phyloP scores from a whole-genome alignment of 1,284 basidiomycete species.

The Boletellus deceptivus region DNA sequence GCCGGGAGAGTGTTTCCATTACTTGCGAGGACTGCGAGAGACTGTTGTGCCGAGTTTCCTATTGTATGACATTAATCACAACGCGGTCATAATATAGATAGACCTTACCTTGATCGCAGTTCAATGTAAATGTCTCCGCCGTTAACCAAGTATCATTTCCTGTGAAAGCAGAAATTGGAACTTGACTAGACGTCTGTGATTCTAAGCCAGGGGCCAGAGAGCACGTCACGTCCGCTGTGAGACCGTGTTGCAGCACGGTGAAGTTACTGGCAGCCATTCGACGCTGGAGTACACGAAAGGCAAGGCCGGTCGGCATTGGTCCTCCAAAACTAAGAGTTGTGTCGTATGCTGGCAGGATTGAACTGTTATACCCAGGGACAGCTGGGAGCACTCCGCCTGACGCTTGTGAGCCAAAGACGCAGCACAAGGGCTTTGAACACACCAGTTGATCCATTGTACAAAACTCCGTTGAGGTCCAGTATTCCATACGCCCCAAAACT shows the following conservation, averaged over 20 bases:
- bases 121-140: not conserved
- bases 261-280: not conserved
- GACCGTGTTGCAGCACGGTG: conserved; percentile 9
- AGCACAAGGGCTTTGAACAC: not conserved
- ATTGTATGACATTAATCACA: not conserved
- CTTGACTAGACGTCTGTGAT: not conserved
- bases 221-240: conserved; percentile 10
- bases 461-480: conserved; percentile 10
- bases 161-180: not conserved
- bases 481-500: conserved; percentile 1
- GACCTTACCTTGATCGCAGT: not conserved
- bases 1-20: not conserved
- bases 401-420: not conserved
- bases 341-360: not conserved
- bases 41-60: conserved; percentile 3
- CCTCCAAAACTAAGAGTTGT: not conserved
- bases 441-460: conserved; percentile 12
- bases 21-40: no score
- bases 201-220: not conserved
- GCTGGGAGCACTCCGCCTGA: conserved; percentile 8
- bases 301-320: not conserved
- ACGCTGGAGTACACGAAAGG: not conserved
- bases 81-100: not conserved
- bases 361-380: not conserved
- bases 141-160: not conserved